phyloP scores from a whole-genome alignment of 495 filamentous ascomycete genomes.

The Letharia columbiana region DNA sequence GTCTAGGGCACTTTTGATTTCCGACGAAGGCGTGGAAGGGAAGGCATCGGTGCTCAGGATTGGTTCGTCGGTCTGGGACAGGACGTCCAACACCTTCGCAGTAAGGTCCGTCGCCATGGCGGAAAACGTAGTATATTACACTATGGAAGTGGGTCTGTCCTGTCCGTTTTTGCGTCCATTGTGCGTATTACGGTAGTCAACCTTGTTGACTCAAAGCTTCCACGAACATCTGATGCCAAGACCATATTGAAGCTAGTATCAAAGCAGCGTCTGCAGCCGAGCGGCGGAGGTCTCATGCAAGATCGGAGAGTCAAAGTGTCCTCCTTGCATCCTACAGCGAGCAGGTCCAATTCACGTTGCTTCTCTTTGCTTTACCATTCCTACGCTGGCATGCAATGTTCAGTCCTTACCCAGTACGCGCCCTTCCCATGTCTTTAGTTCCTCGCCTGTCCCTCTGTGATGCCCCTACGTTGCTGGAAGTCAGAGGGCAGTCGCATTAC shows the following conservation, averaged over 20 bases:
- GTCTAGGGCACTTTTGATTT: constrained; percentile 80
- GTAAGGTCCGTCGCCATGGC: constrained; percentile 11
- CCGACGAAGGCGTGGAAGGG: constrained; percentile 57
- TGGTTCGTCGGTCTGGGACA: constrained; percentile 54
- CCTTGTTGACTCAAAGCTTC: not conserved
- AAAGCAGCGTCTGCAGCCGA: not conserved
- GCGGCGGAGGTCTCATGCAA: not conserved
- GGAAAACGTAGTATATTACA: not conserved
- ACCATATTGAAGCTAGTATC: not conserved
- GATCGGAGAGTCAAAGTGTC: not conserved
- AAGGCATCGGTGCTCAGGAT: constrained; percentile 70
- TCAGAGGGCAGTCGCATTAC: constrained; percentile 15
- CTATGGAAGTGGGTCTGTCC: not conserved
- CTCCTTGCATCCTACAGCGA: not conserved
- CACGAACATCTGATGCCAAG: constrained; percentile 5
- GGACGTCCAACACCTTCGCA: constrained; percentile 51
- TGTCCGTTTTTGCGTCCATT: not conserved
- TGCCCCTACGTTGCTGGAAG: constrained; percentile 16
- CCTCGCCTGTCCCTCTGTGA: constrained; percentile 13
- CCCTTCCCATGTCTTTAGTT: constrained; percentile 13
- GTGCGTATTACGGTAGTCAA: not conserved
- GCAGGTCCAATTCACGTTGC: not conserved
- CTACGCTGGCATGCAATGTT: constrained; percentile 11
- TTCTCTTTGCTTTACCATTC: not conserved
- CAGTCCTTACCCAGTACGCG: not conserved